A percentile compares a stretch with the other conserved stretches of the same genome.
These are phyloP conservation scores for Gnaphalium uliginosum DNA, from an alignment of 129 eudicot genomes.

Conservation along the genomic window DNA sequence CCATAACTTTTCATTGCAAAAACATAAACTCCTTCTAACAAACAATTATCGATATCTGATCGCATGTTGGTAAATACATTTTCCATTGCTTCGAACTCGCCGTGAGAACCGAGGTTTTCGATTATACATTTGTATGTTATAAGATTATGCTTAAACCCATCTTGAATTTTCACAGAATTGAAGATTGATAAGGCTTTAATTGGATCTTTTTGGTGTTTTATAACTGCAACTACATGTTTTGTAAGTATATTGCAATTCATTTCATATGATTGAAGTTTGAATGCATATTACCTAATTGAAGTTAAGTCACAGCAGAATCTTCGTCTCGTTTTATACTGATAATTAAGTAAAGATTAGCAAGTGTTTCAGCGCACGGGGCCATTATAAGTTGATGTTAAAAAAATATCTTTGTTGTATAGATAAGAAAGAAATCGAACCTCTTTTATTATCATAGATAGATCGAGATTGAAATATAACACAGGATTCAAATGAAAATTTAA, in stretches of 20 bases:
- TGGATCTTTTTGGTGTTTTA: constrained; percentile 83
- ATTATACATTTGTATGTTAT: constrained; percentile 71
- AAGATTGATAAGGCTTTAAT: constrained; percentile 78
- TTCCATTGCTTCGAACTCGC: constrained; percentile 87
- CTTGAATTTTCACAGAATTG: constrained; percentile 65
- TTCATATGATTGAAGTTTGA: constrained; percentile 17
- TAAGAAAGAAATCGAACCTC: no score
- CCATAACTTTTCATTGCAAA: constrained; percentile 79
- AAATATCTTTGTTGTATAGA: no score
- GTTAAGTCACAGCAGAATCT: no score
- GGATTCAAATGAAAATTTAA: no score
- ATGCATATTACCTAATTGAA: background rate
- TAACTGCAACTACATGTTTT: constrained; percentile 83
- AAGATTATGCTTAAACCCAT: constrained; percentile 73
- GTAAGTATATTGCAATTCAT: constrained; percentile 76
- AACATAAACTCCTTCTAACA: constrained; percentile 65
- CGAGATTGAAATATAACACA: no score
- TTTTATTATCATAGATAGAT: no score
- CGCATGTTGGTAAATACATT: constrained; percentile 68
- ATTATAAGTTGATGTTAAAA: no score
- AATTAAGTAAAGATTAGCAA: no score
- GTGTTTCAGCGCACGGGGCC: no score
- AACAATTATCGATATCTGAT: constrained; percentile 49
- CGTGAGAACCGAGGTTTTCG: constrained; percentile 74
- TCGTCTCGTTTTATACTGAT: no score